A percentile compares a stretch with the other conserved stretches of the same genome.
Evolutionary conservation across 768 basidiomycete species (phyloP).

Genomic region (Galerina sulciceps): DNA sequence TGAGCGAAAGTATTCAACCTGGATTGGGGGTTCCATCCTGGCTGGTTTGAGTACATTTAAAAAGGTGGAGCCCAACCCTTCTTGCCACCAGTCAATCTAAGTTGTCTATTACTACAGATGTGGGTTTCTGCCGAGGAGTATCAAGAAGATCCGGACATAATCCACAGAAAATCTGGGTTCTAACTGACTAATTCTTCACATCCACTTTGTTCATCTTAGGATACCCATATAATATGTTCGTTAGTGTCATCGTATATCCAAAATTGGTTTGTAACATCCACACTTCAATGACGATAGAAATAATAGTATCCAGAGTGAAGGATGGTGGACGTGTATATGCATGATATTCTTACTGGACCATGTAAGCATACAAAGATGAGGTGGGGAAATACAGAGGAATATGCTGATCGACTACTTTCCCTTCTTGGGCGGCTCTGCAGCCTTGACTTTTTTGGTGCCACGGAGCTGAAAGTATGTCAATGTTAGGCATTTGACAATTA

Average conservation of each 20-base stretch:
- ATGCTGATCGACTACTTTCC: constrained; percentile 66
- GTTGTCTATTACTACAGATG: constrained; percentile 63
- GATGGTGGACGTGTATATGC: constrained; percentile 16
- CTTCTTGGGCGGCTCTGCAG: constrained; percentile 90
- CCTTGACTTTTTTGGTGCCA: constrained; percentile 95
- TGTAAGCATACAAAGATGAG: constrained; percentile 37
- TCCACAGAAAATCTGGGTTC: constrained; percentile 93
- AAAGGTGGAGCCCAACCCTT: constrained; percentile 60
- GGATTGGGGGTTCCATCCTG: constrained; percentile 97
- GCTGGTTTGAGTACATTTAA: constrained; percentile 97
- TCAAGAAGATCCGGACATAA: constrained; percentile 98
- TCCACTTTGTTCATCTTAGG: constrained; percentile 18
- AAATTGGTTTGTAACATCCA: constrained; percentile 8
- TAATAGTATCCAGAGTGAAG: background rate
- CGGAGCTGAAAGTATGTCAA: constrained; percentile 64
- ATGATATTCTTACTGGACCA: constrained; percentile 28
- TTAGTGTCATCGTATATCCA: background rate
- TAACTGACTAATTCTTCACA: constrained; percentile 32
- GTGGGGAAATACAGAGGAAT: constrained; percentile 18
- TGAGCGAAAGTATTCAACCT: constrained; percentile 97
- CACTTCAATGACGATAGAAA: background rate
- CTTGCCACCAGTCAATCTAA: constrained; percentile 10
- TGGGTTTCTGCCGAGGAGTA: constrained; percentile 99
- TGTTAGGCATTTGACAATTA: background rate
- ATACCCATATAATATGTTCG: constrained; percentile 28